These are phyloP conservation scores for Epichloe bromicola DNA, from an alignment of 2,329 filamentous ascomycete genomes.

Conservation along the genomic window DNA sequence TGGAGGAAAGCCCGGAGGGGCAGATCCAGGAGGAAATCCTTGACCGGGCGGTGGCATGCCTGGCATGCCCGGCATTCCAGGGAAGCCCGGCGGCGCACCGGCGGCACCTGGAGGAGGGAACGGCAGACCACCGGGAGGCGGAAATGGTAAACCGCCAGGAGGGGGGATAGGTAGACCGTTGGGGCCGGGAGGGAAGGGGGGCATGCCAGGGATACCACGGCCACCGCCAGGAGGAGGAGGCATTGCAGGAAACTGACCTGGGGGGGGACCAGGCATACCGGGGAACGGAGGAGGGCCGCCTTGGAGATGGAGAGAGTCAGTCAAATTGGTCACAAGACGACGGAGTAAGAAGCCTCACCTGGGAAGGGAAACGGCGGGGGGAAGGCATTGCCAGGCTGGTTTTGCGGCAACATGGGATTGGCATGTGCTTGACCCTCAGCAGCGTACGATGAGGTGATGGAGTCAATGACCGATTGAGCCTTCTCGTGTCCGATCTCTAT, in stretches of 20 bases:
- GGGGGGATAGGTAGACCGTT: slow-evolving; percentile 17
- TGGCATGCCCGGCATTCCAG: slow-evolving; percentile 19
- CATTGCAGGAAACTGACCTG: slow-evolving; percentile 26
- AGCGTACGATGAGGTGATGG: slow-evolving; percentile 89
- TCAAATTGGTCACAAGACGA: slow-evolving; percentile 8
- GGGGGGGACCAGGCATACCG: slow-evolving; percentile 30
- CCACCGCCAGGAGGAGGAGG: slow-evolving; percentile 29
- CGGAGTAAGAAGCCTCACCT: slow-evolving; percentile 26
- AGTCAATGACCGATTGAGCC: slow-evolving; percentile 95
- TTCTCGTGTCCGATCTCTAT: slow-evolving; percentile 95
- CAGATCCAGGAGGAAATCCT: slow-evolving; percentile 27
- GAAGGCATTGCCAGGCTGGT: slow-evolving; percentile 44
- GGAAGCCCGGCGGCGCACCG: slow-evolving; percentile 17
- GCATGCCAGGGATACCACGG: slow-evolving; percentile 34
- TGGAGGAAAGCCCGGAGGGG: slow-evolving; percentile 14
- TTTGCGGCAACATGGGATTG: slow-evolving; percentile 70
- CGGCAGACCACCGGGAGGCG: slow-evolving; percentile 22
- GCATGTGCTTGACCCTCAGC: slow-evolving; percentile 79
- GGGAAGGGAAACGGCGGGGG: slow-evolving; percentile 50
- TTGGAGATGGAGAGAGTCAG: not conserved
- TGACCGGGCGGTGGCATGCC: slow-evolving; percentile 28
- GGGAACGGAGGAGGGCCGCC: slow-evolving; percentile 47
- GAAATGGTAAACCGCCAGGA: slow-evolving; percentile 27
- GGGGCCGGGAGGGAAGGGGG: slow-evolving; percentile 29
- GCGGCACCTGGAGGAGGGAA: slow-evolving; percentile 26